phyloP scores from a whole-genome alignment of 305 asterid genomes.

The Stenogyne calaminthoides region DNA sequence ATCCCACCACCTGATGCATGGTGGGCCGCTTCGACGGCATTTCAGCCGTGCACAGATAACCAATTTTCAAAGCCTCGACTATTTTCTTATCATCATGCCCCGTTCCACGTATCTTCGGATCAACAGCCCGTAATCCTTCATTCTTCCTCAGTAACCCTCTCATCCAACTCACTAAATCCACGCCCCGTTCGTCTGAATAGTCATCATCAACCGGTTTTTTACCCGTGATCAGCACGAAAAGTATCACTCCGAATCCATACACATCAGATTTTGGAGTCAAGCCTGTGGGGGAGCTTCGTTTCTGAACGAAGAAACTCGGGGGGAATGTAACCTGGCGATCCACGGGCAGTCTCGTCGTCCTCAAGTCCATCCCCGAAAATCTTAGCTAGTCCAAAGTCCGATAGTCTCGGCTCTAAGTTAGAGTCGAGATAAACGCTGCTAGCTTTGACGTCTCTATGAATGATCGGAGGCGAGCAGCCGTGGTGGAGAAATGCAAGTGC shows the following conservation, averaged over 20 bases:
- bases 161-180: constrained; percentile 71
- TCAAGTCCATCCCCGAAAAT: constrained; percentile 67
- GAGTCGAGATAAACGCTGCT: constrained; percentile 86
- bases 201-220: constrained; percentile 70
- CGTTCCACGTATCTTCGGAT: constrained; percentile 70
- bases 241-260: constrained; percentile 86
- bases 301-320: constrained; percentile 76
- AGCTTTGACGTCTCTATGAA: constrained; percentile 85
- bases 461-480: constrained; percentile 90
- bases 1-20: constrained; percentile 97
- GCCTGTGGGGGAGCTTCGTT: constrained; percentile 47
- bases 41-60: constrained; percentile 92
- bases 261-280: constrained; percentile 84
- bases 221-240: constrained; percentile 84
- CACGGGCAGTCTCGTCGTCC: constrained; percentile 65
- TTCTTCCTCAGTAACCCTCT: constrained; percentile 72
- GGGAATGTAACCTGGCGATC: constrained; percentile 72
- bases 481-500: constrained; percentile 96
- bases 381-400: constrained; percentile 85
- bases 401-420: constrained; percentile 75
- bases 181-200: constrained; percentile 56
- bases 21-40: constrained; percentile 75
- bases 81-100: constrained; percentile 58
- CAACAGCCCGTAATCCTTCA: constrained; percentile 55
- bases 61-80: constrained; percentile 86